Percentiles rank a stretch among this genome's conserved stretches.
Conservation (phyloP, 1,284 basidiomycete genomes). For the Inonotus hispidus region DNA sequence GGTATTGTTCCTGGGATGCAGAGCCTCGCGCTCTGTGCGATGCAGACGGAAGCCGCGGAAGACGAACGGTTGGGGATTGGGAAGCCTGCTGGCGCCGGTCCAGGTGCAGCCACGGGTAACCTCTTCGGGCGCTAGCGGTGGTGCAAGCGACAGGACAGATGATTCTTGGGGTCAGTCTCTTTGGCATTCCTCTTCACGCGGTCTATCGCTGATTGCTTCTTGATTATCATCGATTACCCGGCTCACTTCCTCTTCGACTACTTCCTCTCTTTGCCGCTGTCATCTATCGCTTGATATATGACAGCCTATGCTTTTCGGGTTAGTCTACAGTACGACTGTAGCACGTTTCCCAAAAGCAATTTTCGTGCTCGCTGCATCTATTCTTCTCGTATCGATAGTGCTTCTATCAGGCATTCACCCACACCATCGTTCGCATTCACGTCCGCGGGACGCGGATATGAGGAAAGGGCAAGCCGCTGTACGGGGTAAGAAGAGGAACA, state of each 20-base stretch:
- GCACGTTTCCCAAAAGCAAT: constrained; percentile 60
- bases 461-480: constrained; percentile 14
- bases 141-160: constrained; percentile 60
- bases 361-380: constrained; percentile 49
- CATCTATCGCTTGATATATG: background rate
- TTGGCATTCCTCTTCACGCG: background rate
- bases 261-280: constrained; percentile 35
- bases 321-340: constrained; percentile 63
- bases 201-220: background rate
- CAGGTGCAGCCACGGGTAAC: constrained; percentile 40
- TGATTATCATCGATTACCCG: constrained; percentile 32
- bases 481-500: background rate
- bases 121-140: constrained; percentile 67
- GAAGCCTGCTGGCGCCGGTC: constrained; percentile 21
- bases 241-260: constrained; percentile 35
- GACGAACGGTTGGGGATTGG: constrained; percentile 19
- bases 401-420: constrained; percentile 50
- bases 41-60: constrained; percentile 47
- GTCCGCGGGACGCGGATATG: constrained; percentile 18
- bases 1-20: constrained; percentile 63
- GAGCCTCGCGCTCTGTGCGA: constrained; percentile 62
- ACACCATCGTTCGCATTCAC: constrained; percentile 24
- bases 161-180: constrained; percentile 56
- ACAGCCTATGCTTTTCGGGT: constrained; percentile 65
- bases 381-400: constrained; percentile 43